These are phyloP conservation scores for Platanus orientalis DNA, from an alignment of 164 flowering plant species.

Conservation along the genomic window DNA sequence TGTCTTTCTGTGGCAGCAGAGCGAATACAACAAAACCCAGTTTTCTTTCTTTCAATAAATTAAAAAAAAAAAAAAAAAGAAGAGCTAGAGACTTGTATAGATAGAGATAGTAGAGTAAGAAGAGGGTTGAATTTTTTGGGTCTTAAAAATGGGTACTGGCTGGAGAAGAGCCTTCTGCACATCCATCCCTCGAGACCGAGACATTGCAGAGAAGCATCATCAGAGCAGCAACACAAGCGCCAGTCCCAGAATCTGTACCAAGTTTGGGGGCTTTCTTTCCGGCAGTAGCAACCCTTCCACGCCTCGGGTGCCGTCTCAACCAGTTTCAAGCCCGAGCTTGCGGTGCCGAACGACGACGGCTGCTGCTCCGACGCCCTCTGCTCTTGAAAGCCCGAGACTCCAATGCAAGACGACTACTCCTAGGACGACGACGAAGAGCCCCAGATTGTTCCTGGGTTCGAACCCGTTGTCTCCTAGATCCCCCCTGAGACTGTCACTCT, in stretches of 20 bases:
- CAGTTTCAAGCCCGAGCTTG: slow-evolving; percentile 21
- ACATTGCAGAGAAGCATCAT: slow-evolving; percentile 18
- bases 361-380: slow-evolving; percentile 4
- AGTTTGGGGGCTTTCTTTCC: slow-evolving; percentile 48
- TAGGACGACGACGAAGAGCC: slow-evolving; percentile 30
- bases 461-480: slow-evolving; percentile 75
- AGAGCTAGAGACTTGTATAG: background rate
- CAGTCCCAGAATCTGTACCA: slow-evolving; percentile 39
- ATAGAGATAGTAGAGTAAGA: background rate
- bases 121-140: background rate
- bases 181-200: slow-evolving; percentile 49
- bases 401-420: slow-evolving; percentile 45
- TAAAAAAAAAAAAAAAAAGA: too few species aligned
- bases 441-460: slow-evolving; percentile 27
- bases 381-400: slow-evolving; percentile 43
- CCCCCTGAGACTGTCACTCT: slow-evolving; percentile 65
- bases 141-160: slow-evolving; percentile 65
- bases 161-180: slow-evolving; percentile 96
- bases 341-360: slow-evolving; percentile 28
- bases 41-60: too few species aligned
- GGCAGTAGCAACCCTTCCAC: slow-evolving; percentile 60
- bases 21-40: background rate
- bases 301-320: slow-evolving; percentile 45
- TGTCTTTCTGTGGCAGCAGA: slow-evolving; percentile 31
- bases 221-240: slow-evolving; percentile 23